These are phyloP conservation scores for Suhomyces vadensis DNA, from an alignment of 805 yeast genomes.

Conservation along the genomic window DNA sequence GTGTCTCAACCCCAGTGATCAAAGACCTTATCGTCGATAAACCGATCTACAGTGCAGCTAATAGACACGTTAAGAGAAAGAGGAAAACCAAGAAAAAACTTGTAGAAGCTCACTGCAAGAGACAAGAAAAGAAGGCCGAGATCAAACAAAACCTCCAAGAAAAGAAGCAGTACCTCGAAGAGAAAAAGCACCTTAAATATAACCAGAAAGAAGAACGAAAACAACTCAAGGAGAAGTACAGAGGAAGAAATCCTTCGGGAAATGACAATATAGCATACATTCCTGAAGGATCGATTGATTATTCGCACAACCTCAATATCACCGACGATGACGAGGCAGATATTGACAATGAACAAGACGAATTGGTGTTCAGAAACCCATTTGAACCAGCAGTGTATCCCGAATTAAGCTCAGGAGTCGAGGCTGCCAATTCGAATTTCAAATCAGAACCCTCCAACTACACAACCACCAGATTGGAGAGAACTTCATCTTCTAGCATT, in stretches of 20 bases:
- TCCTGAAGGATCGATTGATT: not conserved
- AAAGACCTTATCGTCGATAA: conserved; percentile 33
- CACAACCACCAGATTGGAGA: not conserved
- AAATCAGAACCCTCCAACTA: not conserved
- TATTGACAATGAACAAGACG: not conserved
- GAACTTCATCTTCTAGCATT: not conserved
- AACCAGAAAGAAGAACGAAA: conserved; percentile 7
- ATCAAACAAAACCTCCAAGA: conserved; percentile 7
- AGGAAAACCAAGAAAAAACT: conserved; percentile 12
- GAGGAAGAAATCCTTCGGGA: not conserved
- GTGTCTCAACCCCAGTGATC: conserved; percentile 37
- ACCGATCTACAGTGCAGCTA: conserved; percentile 44
- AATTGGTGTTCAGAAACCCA: conserved; percentile 18
- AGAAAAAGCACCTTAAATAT: conserved; percentile 10
- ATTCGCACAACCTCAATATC: not conserved
- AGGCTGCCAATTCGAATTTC: not conserved
- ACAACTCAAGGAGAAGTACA: conserved; percentile 8
- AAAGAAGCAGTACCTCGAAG: conserved; percentile 11
- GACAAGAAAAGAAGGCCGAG: conserved; percentile 7
- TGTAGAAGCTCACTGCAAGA: conserved; percentile 1
- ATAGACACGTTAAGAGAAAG: conserved; percentile 27
- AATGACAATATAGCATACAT: not conserved
- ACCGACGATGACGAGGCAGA: not conserved
- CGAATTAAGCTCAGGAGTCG: not conserved
- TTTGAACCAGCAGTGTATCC: conserved; percentile 13